Evolutionary conservation across 1,284 basidiomycete species (phyloP).

Genomic region (Cryptococcus sp.): DNA sequence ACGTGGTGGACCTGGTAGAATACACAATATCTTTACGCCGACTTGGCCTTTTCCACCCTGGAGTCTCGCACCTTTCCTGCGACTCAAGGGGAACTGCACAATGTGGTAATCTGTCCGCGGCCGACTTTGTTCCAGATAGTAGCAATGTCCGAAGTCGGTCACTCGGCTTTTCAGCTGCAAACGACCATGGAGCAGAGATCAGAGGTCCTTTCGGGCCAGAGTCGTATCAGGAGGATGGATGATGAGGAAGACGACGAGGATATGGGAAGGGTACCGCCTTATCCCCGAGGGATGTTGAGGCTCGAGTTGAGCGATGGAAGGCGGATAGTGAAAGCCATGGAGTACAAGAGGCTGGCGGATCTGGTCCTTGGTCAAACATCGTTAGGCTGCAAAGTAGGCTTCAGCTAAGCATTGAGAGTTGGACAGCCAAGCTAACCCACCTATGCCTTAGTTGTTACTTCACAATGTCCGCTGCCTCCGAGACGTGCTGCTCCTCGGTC

Average conservation of each 20-base stretch:
- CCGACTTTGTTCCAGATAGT: constrained; percentile 45
- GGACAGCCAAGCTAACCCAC: not conserved
- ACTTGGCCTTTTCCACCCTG: constrained; percentile 36
- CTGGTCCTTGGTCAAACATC: constrained; percentile 46
- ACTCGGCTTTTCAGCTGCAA: constrained; percentile 45
- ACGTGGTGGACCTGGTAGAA: constrained; percentile 14
- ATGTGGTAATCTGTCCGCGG: constrained; percentile 30
- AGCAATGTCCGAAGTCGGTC: constrained; percentile 44
- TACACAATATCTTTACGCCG: constrained; percentile 39
- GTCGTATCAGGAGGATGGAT: constrained; percentile 45
- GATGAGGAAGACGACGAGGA: constrained; percentile 33
- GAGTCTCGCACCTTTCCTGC: constrained; percentile 21
- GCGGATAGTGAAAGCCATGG: constrained; percentile 41
- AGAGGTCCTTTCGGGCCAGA: constrained; percentile 47
- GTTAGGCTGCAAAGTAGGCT: constrained; percentile 47
- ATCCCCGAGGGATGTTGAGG: constrained; percentile 49
- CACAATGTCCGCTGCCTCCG: constrained; percentile 30
- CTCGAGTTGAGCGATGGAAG: constrained; percentile 49
- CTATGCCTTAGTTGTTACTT: constrained; percentile 31
- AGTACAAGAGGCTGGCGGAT: constrained; percentile 41
- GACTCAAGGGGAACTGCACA: constrained; percentile 21
- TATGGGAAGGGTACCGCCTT: constrained; percentile 43
- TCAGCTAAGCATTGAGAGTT: too few species aligned
- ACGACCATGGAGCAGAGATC: constrained; percentile 46
- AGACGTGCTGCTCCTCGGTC: constrained; percentile 42